These are phyloP conservation scores for Fraxinus cuspidata DNA, from an alignment of 257 asterid species.

Conservation along the genomic window DNA sequence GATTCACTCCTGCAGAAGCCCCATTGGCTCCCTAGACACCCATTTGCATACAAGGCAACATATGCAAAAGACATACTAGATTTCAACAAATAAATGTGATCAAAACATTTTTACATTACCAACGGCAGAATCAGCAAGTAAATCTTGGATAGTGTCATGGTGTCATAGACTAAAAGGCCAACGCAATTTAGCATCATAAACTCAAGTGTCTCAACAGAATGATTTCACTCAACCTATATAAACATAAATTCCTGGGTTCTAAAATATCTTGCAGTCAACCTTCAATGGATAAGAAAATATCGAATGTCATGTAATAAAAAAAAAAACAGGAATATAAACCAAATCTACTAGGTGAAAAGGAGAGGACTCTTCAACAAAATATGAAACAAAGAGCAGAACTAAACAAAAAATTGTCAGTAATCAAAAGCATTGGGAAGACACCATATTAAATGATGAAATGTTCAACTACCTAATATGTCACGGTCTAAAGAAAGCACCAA, in stretches of 20 bases:
- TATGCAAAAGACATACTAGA: slow-evolving; percentile 43
- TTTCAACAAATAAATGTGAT: slow-evolving; percentile 25
- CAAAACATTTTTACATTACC: slow-evolving; percentile 31
- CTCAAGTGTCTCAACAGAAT: neutral
- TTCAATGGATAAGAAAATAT: neutral
- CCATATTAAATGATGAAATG: neutral
- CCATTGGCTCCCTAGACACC: slow-evolving; percentile 68
- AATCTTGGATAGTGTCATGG: neutral
- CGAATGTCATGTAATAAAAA: neutral
- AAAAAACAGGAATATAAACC: neutral
- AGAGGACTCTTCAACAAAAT: neutral
- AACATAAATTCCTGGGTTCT: neutral
- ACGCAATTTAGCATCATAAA: neutral
- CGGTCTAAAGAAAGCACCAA: neutral
- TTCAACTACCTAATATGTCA: neutral
- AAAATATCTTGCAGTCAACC: neutral
- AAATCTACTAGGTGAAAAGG: neutral
- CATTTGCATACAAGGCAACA: slow-evolving; percentile 1
- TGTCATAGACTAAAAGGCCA: neutral
- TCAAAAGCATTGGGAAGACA: neutral
- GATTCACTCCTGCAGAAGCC: slow-evolving; percentile 71
- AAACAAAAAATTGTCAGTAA: neutral
- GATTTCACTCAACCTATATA: neutral
- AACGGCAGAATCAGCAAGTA: slow-evolving; percentile 21
- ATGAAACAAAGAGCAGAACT: neutral